Percentiles rank a stretch among this genome's conserved stretches.
These are phyloP conservation scores for Paramecium tetraurelia DNA, from an alignment of 73 alveolate genomes.

Conservation along the genomic window DNA sequence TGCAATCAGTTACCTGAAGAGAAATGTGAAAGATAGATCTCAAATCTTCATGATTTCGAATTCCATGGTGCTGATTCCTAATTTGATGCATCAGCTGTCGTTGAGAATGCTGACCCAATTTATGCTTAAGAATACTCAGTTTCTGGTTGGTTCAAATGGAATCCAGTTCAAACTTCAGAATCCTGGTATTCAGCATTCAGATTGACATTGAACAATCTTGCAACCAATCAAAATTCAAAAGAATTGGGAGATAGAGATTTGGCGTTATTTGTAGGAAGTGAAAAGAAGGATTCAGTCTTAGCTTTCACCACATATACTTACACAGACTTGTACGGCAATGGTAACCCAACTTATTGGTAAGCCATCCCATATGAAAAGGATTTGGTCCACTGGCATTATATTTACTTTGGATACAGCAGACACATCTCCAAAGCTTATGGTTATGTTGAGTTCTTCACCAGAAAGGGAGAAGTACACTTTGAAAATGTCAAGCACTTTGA, in stretches of 20 bases:
- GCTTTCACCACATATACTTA: conserved; percentile 42
- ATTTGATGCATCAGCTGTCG: background rate
- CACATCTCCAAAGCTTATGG: conserved; percentile 27
- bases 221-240: background rate
- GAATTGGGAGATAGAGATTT: conserved; percentile 44
- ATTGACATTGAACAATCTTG: conserved; percentile 7
- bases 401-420: conserved; percentile 8
- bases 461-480: conserved; percentile 45
- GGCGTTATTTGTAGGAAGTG: conserved; percentile 2
- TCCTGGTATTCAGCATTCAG: conserved; percentile 48
- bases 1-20: background rate
- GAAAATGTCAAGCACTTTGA: conserved; percentile 26
- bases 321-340: background rate
- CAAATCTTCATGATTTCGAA: conserved; percentile 37
- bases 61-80: background rate
- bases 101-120: background rate
- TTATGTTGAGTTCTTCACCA: conserved; percentile 34
- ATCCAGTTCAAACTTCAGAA: background rate
- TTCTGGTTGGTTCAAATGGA: background rate
- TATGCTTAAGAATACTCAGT: conserved; percentile 16
- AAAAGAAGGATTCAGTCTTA: background rate
- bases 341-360: conserved; percentile 43
- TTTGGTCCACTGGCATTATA: conserved; percentile 14
- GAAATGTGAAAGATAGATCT: background rate
- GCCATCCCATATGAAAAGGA: conserved; percentile 43